Conservation (phyloP, 331 rosid genomes). For the Prunus yedoensis region DNA sequence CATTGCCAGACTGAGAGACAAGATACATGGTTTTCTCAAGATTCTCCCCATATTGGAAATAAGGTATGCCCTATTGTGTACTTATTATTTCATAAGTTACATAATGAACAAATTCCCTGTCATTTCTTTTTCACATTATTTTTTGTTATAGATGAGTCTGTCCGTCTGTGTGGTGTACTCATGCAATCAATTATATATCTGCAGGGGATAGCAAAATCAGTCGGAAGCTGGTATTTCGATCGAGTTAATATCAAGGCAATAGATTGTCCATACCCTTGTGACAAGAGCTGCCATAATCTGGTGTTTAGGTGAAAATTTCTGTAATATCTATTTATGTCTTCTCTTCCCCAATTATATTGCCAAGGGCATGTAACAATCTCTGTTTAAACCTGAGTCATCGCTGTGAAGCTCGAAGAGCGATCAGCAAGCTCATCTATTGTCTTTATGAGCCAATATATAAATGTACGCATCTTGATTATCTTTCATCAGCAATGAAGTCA, state of each 20-base stretch:
- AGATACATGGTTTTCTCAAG: slow-evolving; percentile 84
- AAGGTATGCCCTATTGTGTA: slow-evolving; percentile 46
- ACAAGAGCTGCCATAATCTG: slow-evolving; percentile 78
- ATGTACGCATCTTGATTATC: background rate
- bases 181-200: slow-evolving; percentile 4
- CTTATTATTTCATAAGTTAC: background rate
- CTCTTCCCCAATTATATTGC: background rate
- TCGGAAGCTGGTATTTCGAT: slow-evolving; percentile 86
- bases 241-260: slow-evolving; percentile 53
- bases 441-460: background rate
- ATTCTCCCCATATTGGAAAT: slow-evolving; percentile 64
- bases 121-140: background rate
- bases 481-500: background rate
- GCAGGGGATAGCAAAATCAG: slow-evolving; percentile 89
- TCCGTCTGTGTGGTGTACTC: background rate
- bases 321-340: background rate
- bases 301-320: slow-evolving; percentile 11
- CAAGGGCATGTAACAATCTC: background rate
- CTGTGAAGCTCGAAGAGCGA: slow-evolving; percentile 16
- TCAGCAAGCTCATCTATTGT: background rate
- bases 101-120: background rate
- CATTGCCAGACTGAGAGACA: slow-evolving; percentile 94
- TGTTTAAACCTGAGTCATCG: background rate
- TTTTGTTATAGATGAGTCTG: background rate
- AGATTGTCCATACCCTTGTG: slow-evolving; percentile 92